A percentile compares a stretch with the other conserved stretches of the same genome.
Evolutionary conservation across 2,329 filamentous ascomycete species (phyloP).

Genomic region (Kalmusia sp.): DNA sequence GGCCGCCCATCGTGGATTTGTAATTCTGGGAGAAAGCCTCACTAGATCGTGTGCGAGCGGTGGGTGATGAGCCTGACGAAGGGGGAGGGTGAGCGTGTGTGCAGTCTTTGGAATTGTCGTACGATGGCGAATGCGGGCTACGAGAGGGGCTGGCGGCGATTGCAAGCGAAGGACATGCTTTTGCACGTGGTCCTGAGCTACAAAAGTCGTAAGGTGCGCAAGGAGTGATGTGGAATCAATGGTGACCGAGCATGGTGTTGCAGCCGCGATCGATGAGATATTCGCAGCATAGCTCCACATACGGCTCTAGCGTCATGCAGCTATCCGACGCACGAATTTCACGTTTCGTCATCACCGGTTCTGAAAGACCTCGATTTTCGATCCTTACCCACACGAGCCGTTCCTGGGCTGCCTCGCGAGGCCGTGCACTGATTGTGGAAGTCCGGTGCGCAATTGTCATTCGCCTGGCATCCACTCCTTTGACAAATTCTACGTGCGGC

Average conservation of each 20-base stretch:
- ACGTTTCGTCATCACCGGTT: constrained; percentile 6
- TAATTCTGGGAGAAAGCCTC: not conserved
- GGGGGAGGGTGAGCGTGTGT: not conserved
- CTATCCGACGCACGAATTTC: not conserved
- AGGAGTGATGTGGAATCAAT: constrained; percentile 2
- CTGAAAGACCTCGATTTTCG: constrained; percentile 1
- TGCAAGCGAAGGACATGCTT: not conserved
- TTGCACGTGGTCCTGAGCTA: not conserved
- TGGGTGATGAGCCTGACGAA: not conserved
- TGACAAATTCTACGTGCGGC: not conserved
- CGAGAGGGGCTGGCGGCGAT: not conserved
- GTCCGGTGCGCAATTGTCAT: not conserved
- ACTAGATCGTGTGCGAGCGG: not conserved
- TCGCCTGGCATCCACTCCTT: not conserved
- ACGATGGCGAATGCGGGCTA: not conserved
- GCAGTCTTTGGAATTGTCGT: not conserved
- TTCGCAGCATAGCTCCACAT: not conserved
- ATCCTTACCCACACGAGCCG: not conserved
- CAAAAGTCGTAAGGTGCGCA: not conserved
- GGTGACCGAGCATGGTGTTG: not conserved
- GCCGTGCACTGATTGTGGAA: not conserved
- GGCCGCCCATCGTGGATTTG: constrained; percentile 50
- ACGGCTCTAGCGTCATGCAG: constrained; percentile 5
- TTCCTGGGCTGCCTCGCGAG: not conserved
- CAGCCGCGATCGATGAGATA: not conserved